Base-by-base conservation (phyloP, 2,329 filamentous ascomycete genomes). In the Phialemoniopsis sp. region DNA sequence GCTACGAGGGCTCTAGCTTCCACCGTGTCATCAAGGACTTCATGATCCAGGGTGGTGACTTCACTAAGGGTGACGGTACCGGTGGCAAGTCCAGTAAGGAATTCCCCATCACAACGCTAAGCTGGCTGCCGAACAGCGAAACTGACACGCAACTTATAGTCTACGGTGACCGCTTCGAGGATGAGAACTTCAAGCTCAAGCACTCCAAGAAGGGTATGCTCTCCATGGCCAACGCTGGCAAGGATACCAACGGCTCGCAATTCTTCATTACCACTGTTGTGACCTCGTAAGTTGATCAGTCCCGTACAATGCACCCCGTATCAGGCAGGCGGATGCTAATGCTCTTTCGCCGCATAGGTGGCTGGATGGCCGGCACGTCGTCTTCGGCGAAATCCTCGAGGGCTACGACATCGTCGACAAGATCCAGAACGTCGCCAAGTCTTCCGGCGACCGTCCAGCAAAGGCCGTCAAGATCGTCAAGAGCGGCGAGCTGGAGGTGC, bases 131-230 rank as follows among this genome's bases (percentile, higher is more conserved):
- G 10, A 17, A 34, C 15, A 9, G 2, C 14, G 12, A 13, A 5
- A 34, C 32, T 34, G 16, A 34, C 32, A 32, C 26, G 30, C 15
- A 31, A 4, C 21, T 15, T 42, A n/a, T 47, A 83, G 80, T 93
- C 72, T 93, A 91, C 63, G 87, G 87, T 56, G 73, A 78, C 54
- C 87, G 87, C 69, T 93, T 93, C 70, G 67, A 79, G 49, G 87
- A 94, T 57, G 87, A 94, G 82, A 93, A 91, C 84, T 93, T 94
- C 78, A 91, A 93, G 82, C 77, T 91, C 60, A 90, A 89, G 78
- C 88, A 94, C 81, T 79, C 76, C 73, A 89, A 89, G 78, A 84
- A 82, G 66, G 87, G 87, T 56, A 70, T 88, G 37, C 72, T 93
- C 50, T 89, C 85, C 66, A 93, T 89, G 87, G 87, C 85, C 66